These are phyloP conservation scores for Globisporangium acanthophoron DNA, from an alignment of 352 stramenopile species.

Conservation along the genomic window DNA sequence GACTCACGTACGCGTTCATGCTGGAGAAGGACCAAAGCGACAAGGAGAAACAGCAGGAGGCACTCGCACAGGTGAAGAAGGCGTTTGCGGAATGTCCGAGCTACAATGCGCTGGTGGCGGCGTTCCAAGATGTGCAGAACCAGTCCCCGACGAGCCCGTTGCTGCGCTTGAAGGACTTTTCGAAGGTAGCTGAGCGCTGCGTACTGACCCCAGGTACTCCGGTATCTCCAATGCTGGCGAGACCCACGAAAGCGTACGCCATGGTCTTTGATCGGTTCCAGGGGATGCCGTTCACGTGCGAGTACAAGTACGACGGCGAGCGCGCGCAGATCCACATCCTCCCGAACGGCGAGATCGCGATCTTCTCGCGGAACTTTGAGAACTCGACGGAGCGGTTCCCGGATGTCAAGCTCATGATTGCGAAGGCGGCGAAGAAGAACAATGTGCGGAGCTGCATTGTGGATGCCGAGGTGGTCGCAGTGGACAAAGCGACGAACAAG, in stretches of 20 bases:
- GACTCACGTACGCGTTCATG: constrained; percentile 95
- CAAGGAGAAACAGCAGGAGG: constrained; percentile 84
- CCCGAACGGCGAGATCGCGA: constrained; percentile 85
- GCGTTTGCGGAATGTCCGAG: constrained; percentile 96
- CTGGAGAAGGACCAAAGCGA: constrained; percentile 79
- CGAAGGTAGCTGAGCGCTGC: constrained; percentile 69
- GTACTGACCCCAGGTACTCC: constrained; percentile 94
- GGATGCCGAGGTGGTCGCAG: constrained; percentile 98
- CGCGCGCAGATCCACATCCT: constrained; percentile 95
- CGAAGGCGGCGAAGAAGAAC: constrained; percentile 44
- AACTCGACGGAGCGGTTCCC: constrained; percentile 98
- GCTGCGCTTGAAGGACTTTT: constrained; percentile 50
- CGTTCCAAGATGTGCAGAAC: constrained; percentile 69
- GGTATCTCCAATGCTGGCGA: constrained; percentile 98
- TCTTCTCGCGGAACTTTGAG: constrained; percentile 98
- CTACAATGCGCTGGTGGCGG: constrained; percentile 93
- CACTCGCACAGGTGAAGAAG: constrained; percentile 95
- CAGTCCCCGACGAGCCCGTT: constrained; percentile 31
- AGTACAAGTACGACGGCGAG: constrained; percentile 99
- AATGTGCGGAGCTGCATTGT: constrained; percentile 90
- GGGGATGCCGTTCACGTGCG: constrained; percentile 95
- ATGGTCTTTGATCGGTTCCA: constrained; percentile 98
- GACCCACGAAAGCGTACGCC: constrained; percentile 93
- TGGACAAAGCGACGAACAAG: constrained; percentile 93
- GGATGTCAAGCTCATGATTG: constrained; percentile 75